Evolutionary conservation across 257 asterid species (phyloP).

Genomic region (Jaltomata sinuosa): DNA sequence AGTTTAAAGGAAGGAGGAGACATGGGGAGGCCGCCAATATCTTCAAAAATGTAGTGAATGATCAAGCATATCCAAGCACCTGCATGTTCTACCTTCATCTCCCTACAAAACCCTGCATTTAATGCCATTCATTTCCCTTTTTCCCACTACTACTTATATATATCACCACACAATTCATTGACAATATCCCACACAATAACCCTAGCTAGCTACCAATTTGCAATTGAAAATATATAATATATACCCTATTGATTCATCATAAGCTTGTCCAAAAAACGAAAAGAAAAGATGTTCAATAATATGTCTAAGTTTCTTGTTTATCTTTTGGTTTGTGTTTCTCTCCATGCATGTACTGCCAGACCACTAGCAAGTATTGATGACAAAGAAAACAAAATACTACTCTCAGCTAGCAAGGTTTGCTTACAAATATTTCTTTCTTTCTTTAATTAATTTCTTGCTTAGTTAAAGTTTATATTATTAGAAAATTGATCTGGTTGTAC

Average conservation of each 20-base stretch:
- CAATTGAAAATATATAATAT: neutral
- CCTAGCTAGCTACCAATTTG: neutral
- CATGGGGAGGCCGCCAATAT: slow-evolving; percentile 37
- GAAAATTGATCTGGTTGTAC: neutral
- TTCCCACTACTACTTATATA: slow-evolving; percentile 7
- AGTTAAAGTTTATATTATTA: too few relatives aligned
- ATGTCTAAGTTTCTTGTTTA: slow-evolving; percentile 27
- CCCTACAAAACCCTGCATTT: slow-evolving; percentile 41
- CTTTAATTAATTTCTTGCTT: too few relatives aligned
- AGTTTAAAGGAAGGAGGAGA: slow-evolving; percentile 14
- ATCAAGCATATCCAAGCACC: slow-evolving; percentile 27
- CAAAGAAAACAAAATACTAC: slow-evolving; percentile 1
- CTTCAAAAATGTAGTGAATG: slow-evolving; percentile 26
- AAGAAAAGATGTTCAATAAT: neutral
- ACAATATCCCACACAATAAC: neutral
- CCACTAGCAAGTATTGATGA: slow-evolving; percentile 14
- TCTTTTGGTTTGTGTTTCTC: slow-evolving; percentile 22
- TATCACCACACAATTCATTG: neutral
- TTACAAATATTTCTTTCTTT: neutral
- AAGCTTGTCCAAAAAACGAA: neutral
- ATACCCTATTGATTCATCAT: neutral
- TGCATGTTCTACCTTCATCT: slow-evolving; percentile 56
- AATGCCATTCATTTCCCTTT: slow-evolving; percentile 29
- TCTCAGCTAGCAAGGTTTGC: slow-evolving; percentile 26
- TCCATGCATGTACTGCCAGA: slow-evolving; percentile 68